Evolutionary conservation across 345 rosid genomes (phyloP).

Genomic region (Heritiera littoralis): DNA sequence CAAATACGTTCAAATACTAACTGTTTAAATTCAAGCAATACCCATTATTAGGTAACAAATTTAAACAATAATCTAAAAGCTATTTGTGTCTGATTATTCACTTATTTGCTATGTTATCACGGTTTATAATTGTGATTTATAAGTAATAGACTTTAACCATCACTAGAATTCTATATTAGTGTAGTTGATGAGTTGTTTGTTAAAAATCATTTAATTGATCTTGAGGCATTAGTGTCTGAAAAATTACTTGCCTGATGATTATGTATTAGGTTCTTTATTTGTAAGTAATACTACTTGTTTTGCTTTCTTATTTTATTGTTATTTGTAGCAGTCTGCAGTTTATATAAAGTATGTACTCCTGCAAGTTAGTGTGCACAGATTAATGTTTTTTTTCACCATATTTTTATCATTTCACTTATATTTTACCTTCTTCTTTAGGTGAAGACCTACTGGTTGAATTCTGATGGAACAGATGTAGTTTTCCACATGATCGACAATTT

Average conservation of each 20-base stretch:
- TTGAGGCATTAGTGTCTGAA: not conserved
- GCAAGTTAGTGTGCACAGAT: not conserved
- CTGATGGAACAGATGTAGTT: constrained; percentile 91
- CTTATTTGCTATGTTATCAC: not conserved
- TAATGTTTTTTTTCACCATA: not conserved
- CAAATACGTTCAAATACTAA: not conserved
- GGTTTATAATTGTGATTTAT: constrained; percentile 1
- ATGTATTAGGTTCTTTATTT: not conserved
- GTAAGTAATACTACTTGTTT: not conserved
- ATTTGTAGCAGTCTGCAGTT: not conserved
- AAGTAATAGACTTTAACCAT: not conserved
- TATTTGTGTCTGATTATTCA: not conserved
- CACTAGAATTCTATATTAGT: not conserved
- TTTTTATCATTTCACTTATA: not conserved
- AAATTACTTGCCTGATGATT: not conserved
- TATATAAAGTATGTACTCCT: not conserved
- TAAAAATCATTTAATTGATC: not conserved
- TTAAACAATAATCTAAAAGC: not conserved
- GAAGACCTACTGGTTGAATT: constrained; percentile 83
- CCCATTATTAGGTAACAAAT: not conserved
- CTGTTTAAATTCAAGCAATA: not conserved
- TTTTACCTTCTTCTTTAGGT: constrained; percentile 43
- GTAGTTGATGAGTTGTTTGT: not conserved
- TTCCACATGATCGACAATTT: constrained; percentile 89
- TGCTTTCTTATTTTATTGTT: not conserved